Base-by-base conservation (phyloP, 345 rosid genomes). In the Kernera saxatilis region DNA sequence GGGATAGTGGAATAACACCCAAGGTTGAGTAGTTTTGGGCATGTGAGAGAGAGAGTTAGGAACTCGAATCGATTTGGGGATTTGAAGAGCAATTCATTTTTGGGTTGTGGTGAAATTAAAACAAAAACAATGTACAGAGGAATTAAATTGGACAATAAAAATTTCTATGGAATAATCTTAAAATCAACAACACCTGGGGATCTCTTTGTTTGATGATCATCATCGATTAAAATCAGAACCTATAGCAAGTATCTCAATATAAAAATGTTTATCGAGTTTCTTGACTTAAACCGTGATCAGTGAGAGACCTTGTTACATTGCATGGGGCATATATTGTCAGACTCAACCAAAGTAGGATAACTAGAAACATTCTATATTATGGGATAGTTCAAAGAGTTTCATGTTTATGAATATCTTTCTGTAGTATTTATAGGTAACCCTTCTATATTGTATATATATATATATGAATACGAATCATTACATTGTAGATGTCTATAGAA, bases 1-100 rank as follows among this genome's bases (percentile, higher is more conserved):
- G 82, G 21, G 81, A 73, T 19, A 67, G 77, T 21, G 82, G 82
- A 11, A 61, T 68, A 8, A 44, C 32, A 18, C 79, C 74, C 0
- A 74, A 66, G 8, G 54, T 67, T 50, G 73, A 67, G 68, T 74
- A 74, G 73, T 57, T 73, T 73, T 14, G 22, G 18, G 22, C 23
- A n/a, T 30, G 17, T 41, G 54, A 25, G 51, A 35, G 66, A 7
- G 51, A 63, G 36, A 48, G 33, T 65, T 65, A 48, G 77, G 59
- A 46, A 13, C 22, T 56, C 19, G 21, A 46, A 36, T 73, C 51
- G 5, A 17, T 64, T 19, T 64, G 45, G 49, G 27, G 8, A 23
- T 53, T 64, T 37, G 30, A 54, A 44, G 49, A 66, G 77, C 60
- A 73, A 12, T 54, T 64, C 77, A 45, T 58, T 66, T 73, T 73